phyloP scores from a whole-genome alignment of 192 early-diverging fungal species.

The Backusella morwellensis region DNA sequence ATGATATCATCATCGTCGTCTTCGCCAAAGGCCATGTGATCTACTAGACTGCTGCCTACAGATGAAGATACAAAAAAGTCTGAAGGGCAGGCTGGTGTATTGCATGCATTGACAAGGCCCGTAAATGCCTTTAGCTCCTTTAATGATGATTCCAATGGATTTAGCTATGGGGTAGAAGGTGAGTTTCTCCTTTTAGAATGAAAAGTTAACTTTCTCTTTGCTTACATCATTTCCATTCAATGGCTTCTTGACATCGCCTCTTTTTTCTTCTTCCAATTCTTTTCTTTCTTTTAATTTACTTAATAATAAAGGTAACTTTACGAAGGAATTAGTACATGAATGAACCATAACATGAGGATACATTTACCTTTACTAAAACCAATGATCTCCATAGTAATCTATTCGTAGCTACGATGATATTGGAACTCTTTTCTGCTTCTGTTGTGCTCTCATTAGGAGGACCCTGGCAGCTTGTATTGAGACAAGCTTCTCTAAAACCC shows the following conservation, averaged over 20 bases:
- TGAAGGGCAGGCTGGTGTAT: constrained; percentile 20
- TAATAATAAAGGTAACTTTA: constrained; percentile 12
- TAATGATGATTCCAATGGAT: constrained; percentile 34
- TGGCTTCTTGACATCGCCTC: neutral
- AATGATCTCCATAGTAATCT: constrained; percentile 31
- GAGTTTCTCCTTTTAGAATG: neutral
- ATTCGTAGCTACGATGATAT: constrained; percentile 16
- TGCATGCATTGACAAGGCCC: constrained; percentile 36
- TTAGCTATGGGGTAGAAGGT: constrained; percentile 13
- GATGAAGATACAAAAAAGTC: constrained; percentile 23
- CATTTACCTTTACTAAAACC: constrained; percentile 35
- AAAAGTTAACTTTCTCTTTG: neutral
- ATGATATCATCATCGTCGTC: constrained; percentile 19
- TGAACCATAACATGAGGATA: neutral
- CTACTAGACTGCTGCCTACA: constrained; percentile 1
- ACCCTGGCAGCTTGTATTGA: constrained; percentile 22
- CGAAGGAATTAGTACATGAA: neutral
- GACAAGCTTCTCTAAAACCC: constrained; percentile 39
- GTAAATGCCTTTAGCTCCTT: constrained; percentile 30
- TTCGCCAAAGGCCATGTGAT: constrained; percentile 1
- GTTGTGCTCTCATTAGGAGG: neutral
- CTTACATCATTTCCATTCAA: constrained; percentile 17
- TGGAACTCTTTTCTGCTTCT: constrained; percentile 5
- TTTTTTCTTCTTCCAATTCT: neutral
- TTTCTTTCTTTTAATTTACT: constrained; percentile 22